A percentile compares a stretch with the other conserved stretches of the same genome.
phyloP scores from a whole-genome alignment of 2,329 filamentous ascomycete genomes.

The Diplodia scrobiculata region DNA sequence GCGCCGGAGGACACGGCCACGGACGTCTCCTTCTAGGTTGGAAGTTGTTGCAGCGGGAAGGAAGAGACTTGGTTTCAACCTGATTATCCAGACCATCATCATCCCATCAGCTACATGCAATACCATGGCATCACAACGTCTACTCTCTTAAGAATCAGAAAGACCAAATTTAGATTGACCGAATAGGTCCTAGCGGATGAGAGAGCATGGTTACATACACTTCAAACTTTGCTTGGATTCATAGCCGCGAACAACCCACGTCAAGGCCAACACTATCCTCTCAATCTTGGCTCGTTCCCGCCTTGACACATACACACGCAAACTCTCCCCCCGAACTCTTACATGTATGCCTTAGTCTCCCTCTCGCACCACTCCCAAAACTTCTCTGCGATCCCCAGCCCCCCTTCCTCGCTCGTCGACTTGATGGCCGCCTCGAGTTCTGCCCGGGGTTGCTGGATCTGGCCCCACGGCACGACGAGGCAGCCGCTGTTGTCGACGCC shows the following conservation, averaged over 20 bases:
- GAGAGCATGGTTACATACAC: no score
- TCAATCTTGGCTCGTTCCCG: neutral
- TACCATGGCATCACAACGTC: no score
- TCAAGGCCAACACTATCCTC: neutral
- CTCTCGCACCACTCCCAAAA: conserved; percentile 52
- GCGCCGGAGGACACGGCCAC: neutral
- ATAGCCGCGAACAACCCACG: neutral
- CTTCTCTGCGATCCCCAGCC: conserved; percentile 43
- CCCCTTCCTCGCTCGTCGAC: conserved; percentile 44
- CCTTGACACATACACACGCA: neutral
- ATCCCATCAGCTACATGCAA: no score
- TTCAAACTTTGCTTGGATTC: no score
- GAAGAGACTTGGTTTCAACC: no score
- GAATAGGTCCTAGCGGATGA: no score
- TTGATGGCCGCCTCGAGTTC: conserved; percentile 42
- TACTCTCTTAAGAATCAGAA: no score
- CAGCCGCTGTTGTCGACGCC: conserved; percentile 35
- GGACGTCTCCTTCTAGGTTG: neutral
- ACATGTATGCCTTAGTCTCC: conserved; percentile 24
- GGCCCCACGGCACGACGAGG: conserved; percentile 53
- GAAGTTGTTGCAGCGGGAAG: no score
- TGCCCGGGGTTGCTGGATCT: conserved; percentile 39
- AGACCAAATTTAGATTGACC: no score
- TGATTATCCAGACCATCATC: no score
- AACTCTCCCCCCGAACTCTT: neutral